These are phyloP conservation scores for Spergularia marina DNA, from an alignment of 148 eudicot genomes.

Conservation along the genomic window DNA sequence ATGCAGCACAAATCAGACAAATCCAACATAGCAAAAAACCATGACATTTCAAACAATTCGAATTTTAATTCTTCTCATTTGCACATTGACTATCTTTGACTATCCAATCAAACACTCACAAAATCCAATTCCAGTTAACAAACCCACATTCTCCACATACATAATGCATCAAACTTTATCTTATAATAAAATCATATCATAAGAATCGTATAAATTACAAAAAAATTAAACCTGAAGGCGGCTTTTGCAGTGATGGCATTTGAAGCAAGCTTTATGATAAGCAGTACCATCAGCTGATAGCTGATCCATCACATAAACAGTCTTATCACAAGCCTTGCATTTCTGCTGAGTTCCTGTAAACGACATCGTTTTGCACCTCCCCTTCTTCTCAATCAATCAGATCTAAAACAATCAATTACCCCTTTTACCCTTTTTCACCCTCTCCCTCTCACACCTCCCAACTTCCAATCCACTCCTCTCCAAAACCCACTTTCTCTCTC, in stretches of 20 bases:
- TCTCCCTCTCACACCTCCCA: neutral
- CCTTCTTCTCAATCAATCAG: constrained; percentile 11
- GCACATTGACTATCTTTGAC: neutral
- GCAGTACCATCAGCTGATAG: constrained; percentile 72
- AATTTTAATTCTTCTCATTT: too few species aligned
- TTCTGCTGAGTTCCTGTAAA: constrained; percentile 77
- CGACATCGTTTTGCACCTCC: constrained; percentile 42
- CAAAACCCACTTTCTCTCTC: constrained; percentile 12
- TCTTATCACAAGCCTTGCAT: constrained; percentile 91
- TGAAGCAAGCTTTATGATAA: constrained; percentile 87
- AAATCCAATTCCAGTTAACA: neutral
- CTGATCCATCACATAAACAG: constrained; percentile 76
- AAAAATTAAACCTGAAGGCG: constrained; percentile 53
- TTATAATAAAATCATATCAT: neutral
- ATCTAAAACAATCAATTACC: neutral
- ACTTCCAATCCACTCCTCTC: neutral
- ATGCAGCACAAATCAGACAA: neutral
- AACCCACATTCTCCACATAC: neutral
- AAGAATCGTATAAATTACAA: too few species aligned
- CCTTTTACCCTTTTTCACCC: constrained; percentile 9
- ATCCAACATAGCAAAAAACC: neutral
- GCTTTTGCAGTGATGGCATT: constrained; percentile 79
- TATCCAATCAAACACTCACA: neutral
- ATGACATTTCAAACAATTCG: neutral
- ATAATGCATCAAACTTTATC: neutral